phyloP scores from a whole-genome alignment of 2,329 filamentous ascomycete genomes.

The Colletotrichum kahawae region DNA sequence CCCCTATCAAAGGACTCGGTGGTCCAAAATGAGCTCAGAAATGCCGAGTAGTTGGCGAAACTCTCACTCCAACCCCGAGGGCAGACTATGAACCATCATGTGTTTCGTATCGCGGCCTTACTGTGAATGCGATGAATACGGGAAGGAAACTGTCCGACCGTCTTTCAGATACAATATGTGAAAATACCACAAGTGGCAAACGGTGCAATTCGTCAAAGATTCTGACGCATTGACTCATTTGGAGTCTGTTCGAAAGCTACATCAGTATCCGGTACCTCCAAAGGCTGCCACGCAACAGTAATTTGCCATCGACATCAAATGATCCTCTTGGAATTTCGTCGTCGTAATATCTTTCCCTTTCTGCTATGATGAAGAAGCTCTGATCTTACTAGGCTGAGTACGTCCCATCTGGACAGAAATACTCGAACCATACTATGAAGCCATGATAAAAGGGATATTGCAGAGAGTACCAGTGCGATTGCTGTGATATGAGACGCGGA shows the following conservation, averaged over 20 bases:
- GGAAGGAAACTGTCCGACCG: accelerated
- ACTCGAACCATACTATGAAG: too few relatives aligned
- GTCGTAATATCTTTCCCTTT: too few relatives aligned
- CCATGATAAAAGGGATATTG: too few relatives aligned
- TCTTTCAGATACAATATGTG: neutral
- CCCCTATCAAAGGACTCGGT: neutral
- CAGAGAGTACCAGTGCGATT: too few relatives aligned
- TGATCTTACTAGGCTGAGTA: accelerated
- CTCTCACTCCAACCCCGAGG: neutral
- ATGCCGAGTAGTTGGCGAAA: neutral
- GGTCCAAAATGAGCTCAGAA: neutral
- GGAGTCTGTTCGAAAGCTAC: neutral
- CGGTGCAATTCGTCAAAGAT: neutral
- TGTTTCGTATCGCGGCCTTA: neutral
- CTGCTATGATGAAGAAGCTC: too few relatives aligned
- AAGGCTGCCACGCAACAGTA: neutral
- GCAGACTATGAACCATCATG: neutral
- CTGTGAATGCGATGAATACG: neutral
- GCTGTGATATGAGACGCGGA: too few relatives aligned
- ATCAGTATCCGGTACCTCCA: accelerated
- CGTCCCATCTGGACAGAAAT: too few relatives aligned
- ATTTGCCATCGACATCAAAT: neutral
- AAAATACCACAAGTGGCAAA: neutral
- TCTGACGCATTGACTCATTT: accelerated
- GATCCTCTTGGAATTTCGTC: neutral